Conservation (phyloP, 176 grass and related monocot species). For the Phoenix dactylifera region DNA sequence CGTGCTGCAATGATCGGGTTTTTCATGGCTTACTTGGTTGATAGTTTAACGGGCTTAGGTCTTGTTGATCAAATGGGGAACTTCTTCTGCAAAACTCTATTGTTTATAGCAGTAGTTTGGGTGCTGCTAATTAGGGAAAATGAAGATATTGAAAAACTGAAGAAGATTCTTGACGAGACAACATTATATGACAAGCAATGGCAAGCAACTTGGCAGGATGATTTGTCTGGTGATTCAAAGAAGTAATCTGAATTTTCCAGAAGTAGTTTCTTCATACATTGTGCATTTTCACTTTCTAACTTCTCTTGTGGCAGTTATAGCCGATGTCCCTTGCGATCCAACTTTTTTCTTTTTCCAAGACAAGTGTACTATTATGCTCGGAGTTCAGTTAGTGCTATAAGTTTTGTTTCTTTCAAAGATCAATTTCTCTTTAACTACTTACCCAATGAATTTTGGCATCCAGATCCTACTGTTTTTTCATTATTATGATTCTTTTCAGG, state of each 20-base stretch:
- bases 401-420: no score
- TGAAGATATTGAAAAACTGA: slow-evolving; percentile 63
- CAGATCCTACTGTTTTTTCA: no score
- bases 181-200: slow-evolving; percentile 97
- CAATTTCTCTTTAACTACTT: no score
- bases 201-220: slow-evolving; percentile 91
- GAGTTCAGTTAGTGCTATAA: no score
- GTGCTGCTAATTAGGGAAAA: slow-evolving; percentile 77
- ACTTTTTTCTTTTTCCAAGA: no score
- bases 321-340: no score
- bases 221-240: slow-evolving; percentile 9
- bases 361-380: no score
- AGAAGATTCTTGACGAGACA: slow-evolving; percentile 69
- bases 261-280: no score
- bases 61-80: slow-evolving; percentile 84
- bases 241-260: not conserved
- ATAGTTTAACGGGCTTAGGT: slow-evolving; percentile 75
- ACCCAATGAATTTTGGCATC: no score
- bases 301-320: no score
- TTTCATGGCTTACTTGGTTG: slow-evolving; percentile 98
- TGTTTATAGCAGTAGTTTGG: slow-evolving; percentile 67
- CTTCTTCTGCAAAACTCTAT: slow-evolving; percentile 92
- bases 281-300: no score
- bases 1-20: slow-evolving; percentile 98
- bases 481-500: no score